phyloP scores from a whole-genome alignment of 108 stramenopile genomes.

The Pseudonitzschia multiseries region DNA sequence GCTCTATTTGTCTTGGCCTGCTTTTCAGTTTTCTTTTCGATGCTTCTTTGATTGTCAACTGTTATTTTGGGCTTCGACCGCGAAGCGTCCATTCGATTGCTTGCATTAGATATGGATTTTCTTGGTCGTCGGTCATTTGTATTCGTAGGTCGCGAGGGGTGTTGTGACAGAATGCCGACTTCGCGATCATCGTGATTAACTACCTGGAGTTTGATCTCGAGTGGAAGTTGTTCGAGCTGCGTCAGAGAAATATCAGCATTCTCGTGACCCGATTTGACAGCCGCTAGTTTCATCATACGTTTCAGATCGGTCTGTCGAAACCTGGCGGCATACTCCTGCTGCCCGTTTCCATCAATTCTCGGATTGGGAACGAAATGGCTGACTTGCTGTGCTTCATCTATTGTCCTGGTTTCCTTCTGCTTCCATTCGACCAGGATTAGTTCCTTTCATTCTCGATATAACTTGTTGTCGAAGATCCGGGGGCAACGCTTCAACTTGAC shows the following conservation, averaged over 20 bases:
- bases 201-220: conserved; percentile 74
- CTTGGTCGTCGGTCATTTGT: neutral
- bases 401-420: no score
- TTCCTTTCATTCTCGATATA: conserved; percentile 5
- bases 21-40: neutral
- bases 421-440: neutral
- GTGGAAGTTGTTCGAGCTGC: conserved; percentile 59
- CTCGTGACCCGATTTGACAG: conserved; percentile 61
- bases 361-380: neutral
- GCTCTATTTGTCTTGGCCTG: neutral
- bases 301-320: conserved; percentile 62
- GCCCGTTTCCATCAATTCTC: neutral
- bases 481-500: conserved; percentile 45
- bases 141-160: neutral
- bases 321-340: neutral
- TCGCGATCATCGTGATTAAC: conserved; percentile 50
- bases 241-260: conserved; percentile 44
- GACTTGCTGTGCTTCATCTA: neutral
- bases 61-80: neutral
- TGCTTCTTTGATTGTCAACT: neutral
- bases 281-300: conserved; percentile 70
- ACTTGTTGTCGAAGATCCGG: conserved; percentile 35
- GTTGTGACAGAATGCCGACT: conserved; percentile 29
- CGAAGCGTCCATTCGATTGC: neutral
- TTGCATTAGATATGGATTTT: neutral